Evolutionary conservation across 805 yeast genomes (phyloP), one percentile per base, ranked within the genome.

Genomic region (Pichia heedii): DNA sequence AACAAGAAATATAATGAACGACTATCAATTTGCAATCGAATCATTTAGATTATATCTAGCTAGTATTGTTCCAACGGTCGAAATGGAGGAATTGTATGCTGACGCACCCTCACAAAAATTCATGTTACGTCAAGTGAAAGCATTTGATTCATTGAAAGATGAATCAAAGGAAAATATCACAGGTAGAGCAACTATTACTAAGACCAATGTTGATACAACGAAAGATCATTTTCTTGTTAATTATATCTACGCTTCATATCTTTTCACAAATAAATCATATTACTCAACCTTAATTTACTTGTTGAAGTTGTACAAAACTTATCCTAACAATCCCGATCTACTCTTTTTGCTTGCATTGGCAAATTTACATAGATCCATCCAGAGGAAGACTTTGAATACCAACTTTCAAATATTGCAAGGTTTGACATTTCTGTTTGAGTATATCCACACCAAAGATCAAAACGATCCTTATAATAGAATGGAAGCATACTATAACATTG

Each of bases 331-430:
- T 50, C 95, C 97, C 1, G 75, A 87, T 67, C 67, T 93, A 2
- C 73, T 86, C 47, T 68, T 93, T 22, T 62, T 83, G 32, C 67
- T 84, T 37, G 97, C 93, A 0, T 61, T 93, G 34, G 79, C 89
- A 0, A 89, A 88, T 62, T 67, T 89, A 21, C 96, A 90, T 54
- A 72, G 97, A 36, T 84, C 97, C 0, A 81, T 89, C 79, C 97
- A 93, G 62, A 71, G 98, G 49, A 77, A 85, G 46, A 81, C 95
- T 5, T 71, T 80, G 7, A 85, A 87, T 59, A 76, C 97, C 44
- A 96, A 90, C 55, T 70, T 84, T 45, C 97, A 89, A 56, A 69
- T 93, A 20, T 65, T 93, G 2, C 97, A 93, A 56, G 97, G 96
- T 0, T 64, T 93, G 38, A 77, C 89, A 44, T 88, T 76, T 54